A percentile compares a stretch with the other conserved stretches of the same genome.
Conservation (phyloP, 805 yeast species). For the Saturnispora saitoi region DNA sequence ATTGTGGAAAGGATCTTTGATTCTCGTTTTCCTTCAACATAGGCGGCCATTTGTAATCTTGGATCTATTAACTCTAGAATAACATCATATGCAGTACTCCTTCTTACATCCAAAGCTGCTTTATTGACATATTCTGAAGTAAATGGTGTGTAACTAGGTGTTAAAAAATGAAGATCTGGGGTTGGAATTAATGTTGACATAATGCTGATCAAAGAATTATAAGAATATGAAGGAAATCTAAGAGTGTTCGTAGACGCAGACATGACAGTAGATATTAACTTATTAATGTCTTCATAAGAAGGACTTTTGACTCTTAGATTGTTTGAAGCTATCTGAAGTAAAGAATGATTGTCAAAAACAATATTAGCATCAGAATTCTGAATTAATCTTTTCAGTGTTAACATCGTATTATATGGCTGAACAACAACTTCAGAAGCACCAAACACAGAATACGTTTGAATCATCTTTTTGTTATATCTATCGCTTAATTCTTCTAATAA, state of each 20-base stretch:
- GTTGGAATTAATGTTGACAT: conserved; percentile 78
- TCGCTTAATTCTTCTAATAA: conserved; percentile 73
- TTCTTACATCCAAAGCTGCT: conserved; percentile 45
- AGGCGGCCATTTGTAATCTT: conserved; percentile 61
- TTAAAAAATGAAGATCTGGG: conserved; percentile 69
- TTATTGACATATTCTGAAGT: conserved; percentile 45
- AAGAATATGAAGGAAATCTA: conserved; percentile 79
- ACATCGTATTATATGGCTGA: conserved; percentile 87
- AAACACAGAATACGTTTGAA: conserved; percentile 81
- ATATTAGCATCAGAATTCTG: conserved; percentile 72
- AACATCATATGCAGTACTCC: conserved; percentile 77
- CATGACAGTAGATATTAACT: conserved; percentile 75
- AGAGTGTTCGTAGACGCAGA: conserved; percentile 80
- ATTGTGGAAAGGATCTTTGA: conserved; percentile 53
- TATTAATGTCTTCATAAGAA: conserved; percentile 73
- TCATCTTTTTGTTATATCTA: conserved; percentile 70
- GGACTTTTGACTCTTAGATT: conserved; percentile 50
- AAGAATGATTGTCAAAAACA: conserved; percentile 87
- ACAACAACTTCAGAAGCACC: conserved; percentile 95
- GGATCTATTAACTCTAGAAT: conserved; percentile 74
- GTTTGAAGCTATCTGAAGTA: conserved; percentile 60
- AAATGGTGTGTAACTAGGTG: conserved; percentile 69
- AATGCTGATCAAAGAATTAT: conserved; percentile 75
- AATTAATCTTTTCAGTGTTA: conserved; percentile 73
- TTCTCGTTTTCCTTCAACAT: conserved; percentile 29